Evolutionary conservation across 768 basidiomycete species (phyloP), one percentile per base, ranked within the genome.

Genomic region (Collybia mongolica): DNA sequence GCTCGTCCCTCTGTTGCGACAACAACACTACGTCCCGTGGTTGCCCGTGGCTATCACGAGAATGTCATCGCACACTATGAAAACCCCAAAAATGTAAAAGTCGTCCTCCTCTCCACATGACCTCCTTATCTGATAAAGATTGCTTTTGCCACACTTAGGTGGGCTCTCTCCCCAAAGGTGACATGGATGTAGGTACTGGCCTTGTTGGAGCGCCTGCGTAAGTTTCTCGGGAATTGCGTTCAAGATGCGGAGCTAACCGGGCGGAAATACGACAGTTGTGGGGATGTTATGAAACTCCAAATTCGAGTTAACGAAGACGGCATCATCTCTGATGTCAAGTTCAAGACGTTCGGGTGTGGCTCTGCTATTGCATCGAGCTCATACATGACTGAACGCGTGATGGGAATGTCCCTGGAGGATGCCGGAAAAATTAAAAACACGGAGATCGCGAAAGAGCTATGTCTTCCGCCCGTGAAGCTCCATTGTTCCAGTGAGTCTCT

Each of bases 281-380:
- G 94, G 60, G 94, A 97, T 74, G 96, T 98, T 40, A 99, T 99
- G 96, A 98, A 98, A 71, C 85, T 99, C 9, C 96, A 98, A 71
- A 99, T 99, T 64, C 88, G 93, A 59, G 97, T 99, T 50, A 86
- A 96, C 68, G 94, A 96, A 52, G 77, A 90, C 29, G 93, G 94
- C 29, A 81, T 98, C 69, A 99, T 99, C 63, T 90, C 88, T 42
- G 97, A 99, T 65, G 97, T 98, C 72, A 97, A 96, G 73, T 98
- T 98, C 80, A 99, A 98, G 78, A 98, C 97, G 0, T 98, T 99
- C 69, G 96, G 97, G 2, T 98, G 97, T 68, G 97, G 97, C 46
- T 95, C 93, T 56, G 94, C 94, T 59, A 99, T 99, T 53, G 97
- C 97, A 0, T 96, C 93, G 1, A 94, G 92, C 63, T 95, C 92